Conservation (phyloP, 2,329 filamentous ascomycete genomes). For the Byssochlamys sp. region DNA sequence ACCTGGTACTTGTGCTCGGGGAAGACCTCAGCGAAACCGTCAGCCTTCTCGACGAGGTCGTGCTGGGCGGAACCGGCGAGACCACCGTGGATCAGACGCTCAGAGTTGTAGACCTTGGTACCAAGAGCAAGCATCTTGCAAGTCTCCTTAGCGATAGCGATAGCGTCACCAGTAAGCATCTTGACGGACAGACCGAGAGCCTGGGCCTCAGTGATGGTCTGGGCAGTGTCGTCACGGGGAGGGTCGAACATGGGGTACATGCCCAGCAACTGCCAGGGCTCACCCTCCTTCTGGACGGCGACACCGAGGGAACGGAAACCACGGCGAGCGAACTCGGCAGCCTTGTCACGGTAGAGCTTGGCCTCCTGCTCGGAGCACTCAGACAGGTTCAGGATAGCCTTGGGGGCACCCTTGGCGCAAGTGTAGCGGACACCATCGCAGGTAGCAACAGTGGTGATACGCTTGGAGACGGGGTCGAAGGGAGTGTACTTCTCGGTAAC, state of each 20-base stretch:
- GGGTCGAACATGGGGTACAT: constrained; percentile 75
- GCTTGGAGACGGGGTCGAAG: constrained; percentile 69
- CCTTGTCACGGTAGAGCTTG: constrained; percentile 61
- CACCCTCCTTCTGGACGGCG: constrained; percentile 66
- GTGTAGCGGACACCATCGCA: constrained; percentile 61
- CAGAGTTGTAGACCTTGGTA: constrained; percentile 73
- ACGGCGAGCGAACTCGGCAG: constrained; percentile 64
- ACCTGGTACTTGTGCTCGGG: constrained; percentile 69
- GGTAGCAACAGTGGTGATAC: constrained; percentile 61
- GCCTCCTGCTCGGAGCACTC: constrained; percentile 57
- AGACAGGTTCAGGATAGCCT: constrained; percentile 61
- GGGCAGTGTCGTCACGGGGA: constrained; percentile 66
- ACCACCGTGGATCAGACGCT: constrained; percentile 67
- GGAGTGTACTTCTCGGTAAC: constrained; percentile 64
- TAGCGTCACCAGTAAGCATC: constrained; percentile 73
- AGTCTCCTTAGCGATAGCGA: constrained; percentile 70
- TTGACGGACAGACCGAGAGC: constrained; percentile 68
- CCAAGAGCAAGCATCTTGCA: constrained; percentile 73
- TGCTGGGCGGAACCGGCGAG: constrained; percentile 63
- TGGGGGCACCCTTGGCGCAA: constrained; percentile 69
- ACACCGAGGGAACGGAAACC: constrained; percentile 74
- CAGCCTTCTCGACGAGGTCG: constrained; percentile 65
- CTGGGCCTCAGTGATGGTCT: constrained; percentile 67
- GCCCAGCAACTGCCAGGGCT: constrained; percentile 63
- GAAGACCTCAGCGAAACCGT: constrained; percentile 66